These are phyloP conservation scores for Backusella luteola DNA, from an alignment of 192 early-diverging fungal genomes.

Conservation along the genomic window DNA sequence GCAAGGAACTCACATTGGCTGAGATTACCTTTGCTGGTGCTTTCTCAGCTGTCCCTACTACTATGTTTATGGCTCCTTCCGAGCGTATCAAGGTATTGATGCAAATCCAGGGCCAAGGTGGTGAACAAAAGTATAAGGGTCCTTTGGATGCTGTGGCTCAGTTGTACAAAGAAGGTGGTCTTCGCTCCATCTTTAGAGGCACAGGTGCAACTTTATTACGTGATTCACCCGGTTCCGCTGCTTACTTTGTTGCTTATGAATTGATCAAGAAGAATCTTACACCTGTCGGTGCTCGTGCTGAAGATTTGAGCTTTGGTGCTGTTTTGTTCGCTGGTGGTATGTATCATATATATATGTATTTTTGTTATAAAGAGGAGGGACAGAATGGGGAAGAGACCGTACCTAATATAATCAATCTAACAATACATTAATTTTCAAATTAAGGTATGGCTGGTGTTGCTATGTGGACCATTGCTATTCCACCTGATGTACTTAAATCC, in stretches of 20 bases:
- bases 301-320: conserved; percentile 76
- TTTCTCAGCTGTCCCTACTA: conserved; percentile 95
- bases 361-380: not conserved
- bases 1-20: conserved; percentile 61
- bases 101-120: conserved; percentile 69
- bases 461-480: conserved; percentile 96
- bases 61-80: conserved; percentile 90
- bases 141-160: conserved; percentile 85
- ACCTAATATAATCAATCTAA: not conserved
- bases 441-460: conserved; percentile 92
- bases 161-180: conserved; percentile 85
- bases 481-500: conserved; percentile 91
- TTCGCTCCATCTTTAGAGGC: conserved; percentile 87
- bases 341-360: conserved; percentile 11
- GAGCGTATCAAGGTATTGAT: conserved; percentile 96
- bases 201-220: conserved; percentile 91
- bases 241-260: conserved; percentile 94
- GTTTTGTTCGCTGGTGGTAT: conserved; percentile 91
- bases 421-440: not conserved
- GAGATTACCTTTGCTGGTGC: conserved; percentile 90
- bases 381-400: not conserved
- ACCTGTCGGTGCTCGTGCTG: conserved; percentile 61
- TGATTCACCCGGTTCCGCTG: conserved; percentile 92
- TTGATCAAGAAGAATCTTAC: conserved; percentile 72
- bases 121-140: conserved; percentile 78